Base-by-base conservation (phyloP, 257 asterid genomes). In the Handroanthus guayacan region DNA sequence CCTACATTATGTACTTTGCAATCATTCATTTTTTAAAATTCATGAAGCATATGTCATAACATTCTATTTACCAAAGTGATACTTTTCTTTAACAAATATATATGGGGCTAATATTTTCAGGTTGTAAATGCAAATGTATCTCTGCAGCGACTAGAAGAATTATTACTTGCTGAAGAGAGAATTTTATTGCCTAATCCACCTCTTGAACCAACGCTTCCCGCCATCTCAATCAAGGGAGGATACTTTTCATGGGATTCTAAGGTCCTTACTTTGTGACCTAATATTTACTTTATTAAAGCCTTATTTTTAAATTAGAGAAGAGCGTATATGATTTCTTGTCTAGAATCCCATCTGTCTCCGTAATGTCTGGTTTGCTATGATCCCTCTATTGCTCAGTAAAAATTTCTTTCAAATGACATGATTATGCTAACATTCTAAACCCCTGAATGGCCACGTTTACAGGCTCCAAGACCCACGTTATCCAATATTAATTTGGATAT, bases 41-140 rank as follows among this genome's bases (percentile, higher is more conserved):
- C 4, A 34, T 67, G 43, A 9, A 3, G 3, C 43, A 58, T 58
- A 25, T 3, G 8, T 10, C 11, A 12, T 48, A 17, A 45, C 17
- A 47, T 34, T 65, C 73, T 4, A 43, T 5, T 4, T 51, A 57
- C 9, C 62, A 25, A 38, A 44, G 39, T 61, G 31, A 39, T n/a
- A 62, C 17, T 31, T 81, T 62, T 68, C 36, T 73, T 62, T 50
- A 5, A 44, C 69, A 55, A 62, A 58, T 48, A 74, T 39, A 82
- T 16, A 34, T 41, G 55, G 41, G 5, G 8, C 8, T 72, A 25
- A 25, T 25, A 71, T 82, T 61, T 80, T 55, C 86, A 93, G 98
- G 98, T 91, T 69, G 98, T 90, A 55, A 91, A 89, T 87, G 94
- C 97, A 80, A 91, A 90, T 71, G 94, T 90, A 39, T 93, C 98